phyloP scores from a whole-genome alignment of 331 rosid species.

The Malus hybrid region DNA sequence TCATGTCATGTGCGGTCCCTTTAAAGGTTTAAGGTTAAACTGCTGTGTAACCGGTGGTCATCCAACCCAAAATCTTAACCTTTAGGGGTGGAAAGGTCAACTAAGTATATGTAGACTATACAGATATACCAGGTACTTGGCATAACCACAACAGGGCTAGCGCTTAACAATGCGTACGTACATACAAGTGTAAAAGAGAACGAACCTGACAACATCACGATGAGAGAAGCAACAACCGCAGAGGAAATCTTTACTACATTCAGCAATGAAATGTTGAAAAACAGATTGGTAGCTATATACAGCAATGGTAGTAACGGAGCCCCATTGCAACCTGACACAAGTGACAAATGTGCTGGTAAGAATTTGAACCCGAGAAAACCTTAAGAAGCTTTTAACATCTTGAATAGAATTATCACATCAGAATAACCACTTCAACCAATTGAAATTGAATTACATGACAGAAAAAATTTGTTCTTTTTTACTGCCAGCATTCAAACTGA shows the following conservation, averaged over 20 bases:
- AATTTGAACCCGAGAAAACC: background rate
- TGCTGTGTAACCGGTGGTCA: background rate
- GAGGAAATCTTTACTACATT: constrained; percentile 68
- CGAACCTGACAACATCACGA: constrained; percentile 75
- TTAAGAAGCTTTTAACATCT: background rate
- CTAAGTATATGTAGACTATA: background rate
- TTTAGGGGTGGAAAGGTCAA: background rate
- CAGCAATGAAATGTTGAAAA: constrained; percentile 73
- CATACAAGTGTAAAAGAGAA: constrained; percentile 6
- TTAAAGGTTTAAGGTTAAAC: background rate
- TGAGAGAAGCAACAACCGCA: constrained; percentile 74
- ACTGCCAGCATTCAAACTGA: background rate
- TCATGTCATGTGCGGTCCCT: background rate
- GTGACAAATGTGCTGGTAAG: background rate
- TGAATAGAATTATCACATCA: background rate
- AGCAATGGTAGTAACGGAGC: constrained; percentile 91
- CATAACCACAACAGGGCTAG: background rate
- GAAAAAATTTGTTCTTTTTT: background rate
- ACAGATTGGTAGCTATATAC: constrained; percentile 53
- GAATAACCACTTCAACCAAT: background rate
- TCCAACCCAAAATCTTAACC: background rate
- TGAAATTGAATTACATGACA: background rate
- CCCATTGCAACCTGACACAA: constrained; percentile 63
- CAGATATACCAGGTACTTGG: background rate
- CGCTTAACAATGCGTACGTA: background rate